Conservation (phyloP, 2,329 filamentous ascomycete species). For the Fusarium sp. region DNA sequence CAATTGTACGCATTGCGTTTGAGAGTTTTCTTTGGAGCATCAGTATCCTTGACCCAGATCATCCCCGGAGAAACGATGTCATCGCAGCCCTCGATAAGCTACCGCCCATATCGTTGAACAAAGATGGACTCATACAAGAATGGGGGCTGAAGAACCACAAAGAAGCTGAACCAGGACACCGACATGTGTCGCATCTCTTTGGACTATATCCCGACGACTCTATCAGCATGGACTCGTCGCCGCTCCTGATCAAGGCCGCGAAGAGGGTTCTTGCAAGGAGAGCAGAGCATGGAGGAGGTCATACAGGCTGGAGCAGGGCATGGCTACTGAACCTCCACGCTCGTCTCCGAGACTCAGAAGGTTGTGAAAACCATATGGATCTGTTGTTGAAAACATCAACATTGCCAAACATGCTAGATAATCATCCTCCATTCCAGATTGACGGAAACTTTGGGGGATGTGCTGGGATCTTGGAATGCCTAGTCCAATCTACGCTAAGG, state of each 20-base stretch:
- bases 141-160: slow-evolving; percentile 50
- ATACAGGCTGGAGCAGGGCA: slow-evolving; percentile 62
- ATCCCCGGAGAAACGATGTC: neutral
- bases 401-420: slow-evolving; percentile 31
- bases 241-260: slow-evolving; percentile 42
- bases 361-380: slow-evolving; percentile 27
- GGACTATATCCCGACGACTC: slow-evolving; percentile 55
- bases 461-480: slow-evolving; percentile 34
- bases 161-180: slow-evolving; percentile 57
- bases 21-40: slow-evolving; percentile 33
- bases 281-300: slow-evolving; percentile 50
- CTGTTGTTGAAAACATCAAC: slow-evolving; percentile 25
- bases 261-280: slow-evolving; percentile 42
- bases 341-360: slow-evolving; percentile 45
- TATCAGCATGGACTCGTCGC: slow-evolving; percentile 27
- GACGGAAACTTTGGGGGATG: slow-evolving; percentile 44
- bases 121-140: slow-evolving; percentile 48
- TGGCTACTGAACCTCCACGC: slow-evolving; percentile 61
- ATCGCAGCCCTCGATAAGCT: slow-evolving; percentile 3
- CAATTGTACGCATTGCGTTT: slow-evolving; percentile 31
- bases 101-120: slow-evolving; percentile 21
- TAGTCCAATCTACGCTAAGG: slow-evolving; percentile 29
- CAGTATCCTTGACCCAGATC: slow-evolving; percentile 12
- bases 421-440: slow-evolving; percentile 43
- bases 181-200: slow-evolving; percentile 61